Evolutionary conservation across 805 yeast species (phyloP), one percentile per base, ranked within the genome.

Genomic region (Starmerella powellii): DNA sequence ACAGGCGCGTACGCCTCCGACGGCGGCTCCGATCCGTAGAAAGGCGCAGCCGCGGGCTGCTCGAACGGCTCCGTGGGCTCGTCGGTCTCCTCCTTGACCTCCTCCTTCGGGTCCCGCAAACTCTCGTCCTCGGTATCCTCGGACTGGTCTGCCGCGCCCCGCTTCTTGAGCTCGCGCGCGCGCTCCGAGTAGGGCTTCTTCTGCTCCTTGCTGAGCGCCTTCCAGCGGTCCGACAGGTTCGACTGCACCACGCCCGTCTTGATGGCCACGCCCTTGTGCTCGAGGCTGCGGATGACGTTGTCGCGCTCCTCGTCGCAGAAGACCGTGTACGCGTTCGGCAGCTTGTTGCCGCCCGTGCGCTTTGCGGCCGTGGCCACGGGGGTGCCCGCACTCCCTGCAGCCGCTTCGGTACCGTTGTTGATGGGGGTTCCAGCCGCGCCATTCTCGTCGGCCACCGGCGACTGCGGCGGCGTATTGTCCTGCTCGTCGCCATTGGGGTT

Each of bases 221-320:
- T 78, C 2, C 94, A 78, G 34, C 83, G 66, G 56, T 87, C 95
- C 31, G 63, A 63, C 28, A 48, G 40, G 16, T 24, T n/a, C 61
- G 61, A 38, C 38, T 46, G 52, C 24, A 48, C 44, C 4, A 29
- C 31, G 13, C 34, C 21, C 13, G 46, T 28, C 32, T 47, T 47
- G 18, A 32, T 19, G 16, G 34, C 30, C 23, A 27, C 30, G 17
- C 48, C 51, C 12, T 19, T 3, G 21, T 27, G 30, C 47, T 74
- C 80, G 40, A 76, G 66, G 47, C 72, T 74, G 38, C 71, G 68
- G 47, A 73, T 75, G 30, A 84, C 71, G 38, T 71, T 67, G 36
- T 83, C 94, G 60, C 82, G 82, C 56, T 84, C 93, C 63, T 73
- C 64, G 45, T 87, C 96, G 62, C 95, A 87, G 56, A 80, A 86